Conservation (phyloP, 768 basidiomycete genomes). For the Nidula microcarpa region DNA sequence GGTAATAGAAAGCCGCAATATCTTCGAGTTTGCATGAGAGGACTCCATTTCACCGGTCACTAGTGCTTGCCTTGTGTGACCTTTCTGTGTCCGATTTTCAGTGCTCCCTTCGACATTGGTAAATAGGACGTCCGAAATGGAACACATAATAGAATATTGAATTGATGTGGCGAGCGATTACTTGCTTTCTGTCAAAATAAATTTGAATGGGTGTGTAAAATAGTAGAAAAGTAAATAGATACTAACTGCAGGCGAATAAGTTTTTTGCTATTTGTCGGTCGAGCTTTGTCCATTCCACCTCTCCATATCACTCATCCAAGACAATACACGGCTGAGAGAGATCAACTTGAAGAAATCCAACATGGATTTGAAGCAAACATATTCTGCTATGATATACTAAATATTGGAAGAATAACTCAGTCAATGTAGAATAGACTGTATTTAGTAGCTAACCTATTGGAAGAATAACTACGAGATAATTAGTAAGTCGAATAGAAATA, state of each 20-base stretch:
- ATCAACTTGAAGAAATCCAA: constrained; percentile 11
- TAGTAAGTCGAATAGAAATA: no score
- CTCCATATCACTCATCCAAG: constrained; percentile 22
- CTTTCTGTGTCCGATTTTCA: no score
- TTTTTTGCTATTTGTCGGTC: constrained; percentile 19
- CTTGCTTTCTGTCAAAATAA: constrained; percentile 17
- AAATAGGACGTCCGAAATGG: no score
- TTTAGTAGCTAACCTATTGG: no score
- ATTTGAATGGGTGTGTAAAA: background rate
- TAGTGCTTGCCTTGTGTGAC: no score
- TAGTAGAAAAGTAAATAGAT: background rate
- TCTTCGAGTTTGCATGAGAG: no score
- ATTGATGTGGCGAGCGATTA: no score
- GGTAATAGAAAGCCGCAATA: no score
- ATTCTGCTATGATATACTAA: constrained; percentile 24
- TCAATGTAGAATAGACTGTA: constrained; percentile 1
- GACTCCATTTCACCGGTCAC: no score
- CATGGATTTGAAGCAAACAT: constrained; percentile 3
- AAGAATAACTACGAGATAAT: no score
- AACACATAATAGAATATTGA: no score
- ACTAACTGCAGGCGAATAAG: constrained; percentile 27
- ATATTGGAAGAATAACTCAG: constrained; percentile 15
- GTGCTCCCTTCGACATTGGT: no score
- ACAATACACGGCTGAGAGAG: constrained; percentile 28
- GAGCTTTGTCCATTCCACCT: constrained; percentile 26